phyloP scores from a whole-genome alignment of 192 early-diverging fungal genomes.

The Backusella mclennaniae region DNA sequence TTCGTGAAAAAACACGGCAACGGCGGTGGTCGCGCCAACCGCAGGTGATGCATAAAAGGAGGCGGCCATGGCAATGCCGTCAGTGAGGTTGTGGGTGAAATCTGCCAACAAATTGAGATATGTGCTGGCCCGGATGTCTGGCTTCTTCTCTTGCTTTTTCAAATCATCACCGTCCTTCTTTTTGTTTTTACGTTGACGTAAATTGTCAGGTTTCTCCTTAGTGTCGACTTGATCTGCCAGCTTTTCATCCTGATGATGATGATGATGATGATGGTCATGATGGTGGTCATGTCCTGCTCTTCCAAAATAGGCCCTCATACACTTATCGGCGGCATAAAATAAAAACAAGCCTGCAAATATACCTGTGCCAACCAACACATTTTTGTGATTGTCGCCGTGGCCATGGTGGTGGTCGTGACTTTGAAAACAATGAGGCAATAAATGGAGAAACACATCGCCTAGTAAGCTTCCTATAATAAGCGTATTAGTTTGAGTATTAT shows the following conservation, averaged over 20 bases:
- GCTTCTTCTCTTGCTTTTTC: constrained; percentile 27
- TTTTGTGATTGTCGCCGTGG: constrained; percentile 44
- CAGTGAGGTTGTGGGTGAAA: constrained; percentile 82
- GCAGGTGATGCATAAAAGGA: constrained; percentile 81
- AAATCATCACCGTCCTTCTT: not conserved
- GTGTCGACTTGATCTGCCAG: constrained; percentile 13
- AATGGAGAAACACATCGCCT: constrained; percentile 83
- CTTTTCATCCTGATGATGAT: constrained; percentile 41
- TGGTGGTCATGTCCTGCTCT: constrained; percentile 51
- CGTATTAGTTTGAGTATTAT: not conserved
- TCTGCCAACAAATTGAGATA: constrained; percentile 80
- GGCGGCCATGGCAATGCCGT: constrained; percentile 80
- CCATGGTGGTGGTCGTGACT: constrained; percentile 36
- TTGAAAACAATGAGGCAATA: constrained; percentile 75
- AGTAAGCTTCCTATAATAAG: constrained; percentile 56
- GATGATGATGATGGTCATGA: constrained; percentile 56
- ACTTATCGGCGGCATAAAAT: constrained; percentile 82
- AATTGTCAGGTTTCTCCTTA: not conserved
- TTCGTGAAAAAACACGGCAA: constrained; percentile 87
- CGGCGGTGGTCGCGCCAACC: constrained; percentile 76
- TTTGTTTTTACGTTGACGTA: constrained; percentile 30
- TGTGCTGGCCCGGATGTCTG: constrained; percentile 42
- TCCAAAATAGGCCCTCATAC: constrained; percentile 68
- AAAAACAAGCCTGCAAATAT: constrained; percentile 73
- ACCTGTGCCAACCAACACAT: constrained; percentile 64